phyloP scores from a whole-genome alignment of 352 stramenopile species.

The Globisporangium camurandrum region DNA sequence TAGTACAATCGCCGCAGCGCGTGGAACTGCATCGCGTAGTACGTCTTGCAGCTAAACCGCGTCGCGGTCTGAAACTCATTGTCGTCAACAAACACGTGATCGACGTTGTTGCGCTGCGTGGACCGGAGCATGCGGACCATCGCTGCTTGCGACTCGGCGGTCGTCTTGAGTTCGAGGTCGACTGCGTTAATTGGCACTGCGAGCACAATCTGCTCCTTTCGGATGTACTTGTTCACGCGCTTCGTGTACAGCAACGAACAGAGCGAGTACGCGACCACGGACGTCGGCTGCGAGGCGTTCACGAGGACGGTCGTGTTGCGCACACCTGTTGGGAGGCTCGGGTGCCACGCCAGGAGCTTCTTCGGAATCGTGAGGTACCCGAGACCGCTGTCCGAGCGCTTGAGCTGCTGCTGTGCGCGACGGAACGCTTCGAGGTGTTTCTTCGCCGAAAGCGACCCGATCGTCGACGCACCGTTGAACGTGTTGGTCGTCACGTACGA shows the following conservation, averaged over 20 bases:
- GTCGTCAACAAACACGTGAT: constrained; percentile 81
- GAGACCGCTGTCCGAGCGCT: constrained; percentile 44
- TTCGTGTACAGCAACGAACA: constrained; percentile 79
- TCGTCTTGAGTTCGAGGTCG: constrained; percentile 16
- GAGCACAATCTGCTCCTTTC: constrained; percentile 34
- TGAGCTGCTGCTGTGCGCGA: constrained; percentile 53
- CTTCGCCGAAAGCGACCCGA: constrained; percentile 52
- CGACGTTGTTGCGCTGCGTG: constrained; percentile 68
- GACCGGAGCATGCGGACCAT: constrained; percentile 70
- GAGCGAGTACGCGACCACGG: constrained; percentile 78
- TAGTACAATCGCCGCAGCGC: constrained; percentile 78
- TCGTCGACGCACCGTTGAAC: constrained; percentile 38
- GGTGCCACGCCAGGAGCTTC: constrained; percentile 73
- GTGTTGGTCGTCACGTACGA: constrained; percentile 20
- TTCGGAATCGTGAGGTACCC: constrained; percentile 77
- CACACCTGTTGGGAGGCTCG: constrained; percentile 58
- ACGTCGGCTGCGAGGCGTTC: constrained; percentile 75
- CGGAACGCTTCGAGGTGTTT: constrained; percentile 62
- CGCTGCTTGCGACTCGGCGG: constrained; percentile 8
- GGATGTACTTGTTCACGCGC: constrained; percentile 67
- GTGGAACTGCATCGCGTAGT: constrained; percentile 88
- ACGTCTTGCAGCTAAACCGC: constrained; percentile 84
- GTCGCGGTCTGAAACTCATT: constrained; percentile 77
- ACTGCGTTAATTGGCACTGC: constrained; percentile 26
- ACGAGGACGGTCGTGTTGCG: constrained; percentile 73